Evolutionary conservation across 78 protist species (phyloP).

Genomic region (Dictyostelium brefeldianum): DNA sequence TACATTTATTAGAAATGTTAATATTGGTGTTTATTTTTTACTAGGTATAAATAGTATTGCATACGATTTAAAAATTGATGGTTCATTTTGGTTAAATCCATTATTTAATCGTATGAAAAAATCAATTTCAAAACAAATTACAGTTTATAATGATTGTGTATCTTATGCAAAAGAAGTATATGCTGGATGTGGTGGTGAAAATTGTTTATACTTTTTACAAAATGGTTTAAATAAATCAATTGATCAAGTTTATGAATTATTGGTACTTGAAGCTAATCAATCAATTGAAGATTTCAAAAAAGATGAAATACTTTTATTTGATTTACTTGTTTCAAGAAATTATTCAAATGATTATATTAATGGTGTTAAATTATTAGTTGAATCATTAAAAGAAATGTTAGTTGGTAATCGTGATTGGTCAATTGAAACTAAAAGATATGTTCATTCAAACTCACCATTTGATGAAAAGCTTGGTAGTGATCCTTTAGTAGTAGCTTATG

Average conservation of each 20-base stretch:
- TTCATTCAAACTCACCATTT: neutral
- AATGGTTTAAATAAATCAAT: neutral
- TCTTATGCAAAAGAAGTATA: neutral
- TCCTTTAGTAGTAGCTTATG: neutral
- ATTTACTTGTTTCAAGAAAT: neutral
- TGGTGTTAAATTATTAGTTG: neutral
- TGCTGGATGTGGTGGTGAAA: neutral
- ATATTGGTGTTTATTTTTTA: neutral
- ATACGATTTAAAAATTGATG: neutral
- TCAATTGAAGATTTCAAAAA: neutral
- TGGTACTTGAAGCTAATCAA: neutral
- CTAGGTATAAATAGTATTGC: neutral
- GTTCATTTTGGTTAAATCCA: neutral
- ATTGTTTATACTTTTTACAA: neutral
- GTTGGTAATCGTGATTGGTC: neutral
- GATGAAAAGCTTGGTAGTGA: neutral
- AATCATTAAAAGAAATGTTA: neutral
- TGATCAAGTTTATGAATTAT: neutral
- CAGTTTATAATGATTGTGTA: neutral
- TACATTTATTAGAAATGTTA: neutral
- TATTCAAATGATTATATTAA: neutral
- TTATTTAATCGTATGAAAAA: neutral
- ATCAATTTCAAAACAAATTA: neutral
- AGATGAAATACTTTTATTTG: neutral
- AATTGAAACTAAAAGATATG: neutral